Percentiles rank a stretch among this genome's conserved stretches.
Evolutionary conservation across 2,329 filamentous ascomycete genomes (phyloP).

Genomic region (Xenoacremonium recifei): DNA sequence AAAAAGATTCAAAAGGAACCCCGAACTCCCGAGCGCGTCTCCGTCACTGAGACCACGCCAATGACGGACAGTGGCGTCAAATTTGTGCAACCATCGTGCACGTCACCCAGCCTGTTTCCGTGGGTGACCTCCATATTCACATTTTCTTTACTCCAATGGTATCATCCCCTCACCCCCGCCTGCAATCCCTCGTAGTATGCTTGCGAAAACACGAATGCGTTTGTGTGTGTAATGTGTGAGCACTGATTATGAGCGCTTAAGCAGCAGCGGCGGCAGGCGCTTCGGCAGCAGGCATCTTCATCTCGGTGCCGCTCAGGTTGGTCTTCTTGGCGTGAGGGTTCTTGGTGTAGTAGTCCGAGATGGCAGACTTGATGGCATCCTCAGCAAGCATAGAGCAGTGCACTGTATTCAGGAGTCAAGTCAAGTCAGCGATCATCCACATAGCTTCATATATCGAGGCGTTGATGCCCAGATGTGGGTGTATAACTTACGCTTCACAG

Average conservation of each 20-base stretch:
- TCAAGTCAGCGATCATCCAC: constrained; percentile 23
- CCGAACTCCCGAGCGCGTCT: constrained; percentile 22
- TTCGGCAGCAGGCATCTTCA: constrained; percentile 61
- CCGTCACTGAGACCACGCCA: not conserved
- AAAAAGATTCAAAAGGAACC: constrained; percentile 21
- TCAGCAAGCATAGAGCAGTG: constrained; percentile 92
- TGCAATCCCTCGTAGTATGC: not conserved
- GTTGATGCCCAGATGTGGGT: constrained; percentile 9
- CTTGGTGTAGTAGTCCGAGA: constrained; percentile 87
- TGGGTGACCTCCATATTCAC: not conserved
- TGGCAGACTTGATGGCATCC: constrained; percentile 88
- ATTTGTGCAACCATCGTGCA: constrained; percentile 4
- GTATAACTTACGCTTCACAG: constrained; percentile 72
- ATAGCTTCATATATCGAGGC: not conserved
- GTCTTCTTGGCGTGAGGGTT: constrained; percentile 73
- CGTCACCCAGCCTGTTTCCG: not conserved
- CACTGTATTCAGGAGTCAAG: constrained; percentile 51
- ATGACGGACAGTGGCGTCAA: constrained; percentile 7
- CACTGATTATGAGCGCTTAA: no score
- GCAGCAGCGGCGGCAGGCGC: constrained; percentile 31
- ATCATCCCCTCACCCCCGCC: not conserved
- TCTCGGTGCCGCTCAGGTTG: constrained; percentile 72
- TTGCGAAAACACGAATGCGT: not conserved
- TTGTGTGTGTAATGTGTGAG: not conserved
- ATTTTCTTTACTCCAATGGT: not conserved